phyloP scores from a whole-genome alignment of 257 asterid genomes.

The Coffea eugenioides region DNA sequence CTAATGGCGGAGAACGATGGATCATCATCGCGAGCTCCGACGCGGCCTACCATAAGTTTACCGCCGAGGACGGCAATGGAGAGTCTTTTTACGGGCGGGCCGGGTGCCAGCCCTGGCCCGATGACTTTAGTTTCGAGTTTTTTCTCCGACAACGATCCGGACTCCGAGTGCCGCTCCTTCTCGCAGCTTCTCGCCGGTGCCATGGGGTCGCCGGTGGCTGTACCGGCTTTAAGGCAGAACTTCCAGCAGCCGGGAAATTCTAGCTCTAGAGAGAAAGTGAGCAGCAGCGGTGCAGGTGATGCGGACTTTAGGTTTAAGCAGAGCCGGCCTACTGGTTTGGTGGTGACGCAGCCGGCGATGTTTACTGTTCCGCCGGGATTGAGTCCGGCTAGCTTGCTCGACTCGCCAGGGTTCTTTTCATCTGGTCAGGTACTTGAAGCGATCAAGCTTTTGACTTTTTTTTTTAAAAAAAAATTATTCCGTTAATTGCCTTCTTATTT shows the following conservation, averaged over 20 bases:
- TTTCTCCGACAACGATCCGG: conserved; percentile 70
- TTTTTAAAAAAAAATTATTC: not conserved
- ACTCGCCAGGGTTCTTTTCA: conserved; percentile 61
- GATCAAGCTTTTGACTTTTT: not conserved
- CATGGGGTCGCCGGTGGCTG: conserved; percentile 36
- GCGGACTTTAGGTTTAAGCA: conserved; percentile 47
- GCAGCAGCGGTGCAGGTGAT: conserved; percentile 15
- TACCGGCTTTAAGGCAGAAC: conserved; percentile 24
- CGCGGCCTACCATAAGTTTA: conserved; percentile 47
- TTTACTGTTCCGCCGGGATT: conserved; percentile 73
- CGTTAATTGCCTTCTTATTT: not conserved
- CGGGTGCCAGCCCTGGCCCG: conserved; percentile 75
- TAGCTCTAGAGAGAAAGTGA: not conserved
- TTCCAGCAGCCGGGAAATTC: conserved; percentile 16
- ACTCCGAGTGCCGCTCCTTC: conserved; percentile 63
- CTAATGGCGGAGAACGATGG: conserved; percentile 52
- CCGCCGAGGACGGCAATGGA: conserved; percentile 56
- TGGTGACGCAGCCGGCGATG: conserved; percentile 45
- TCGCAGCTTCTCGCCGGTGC: conserved; percentile 80
- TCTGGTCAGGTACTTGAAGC: conserved; percentile 53
- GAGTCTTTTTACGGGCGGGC: conserved; percentile 41
- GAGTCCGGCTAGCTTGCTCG: conserved; percentile 71
- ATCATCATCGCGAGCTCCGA: conserved; percentile 34
- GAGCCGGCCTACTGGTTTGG: conserved; percentile 53
- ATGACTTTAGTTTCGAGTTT: conserved; percentile 70